Base-by-base conservation (phyloP, 2,329 filamentous ascomycete genomes). In the Bipolaris bicolor region DNA sequence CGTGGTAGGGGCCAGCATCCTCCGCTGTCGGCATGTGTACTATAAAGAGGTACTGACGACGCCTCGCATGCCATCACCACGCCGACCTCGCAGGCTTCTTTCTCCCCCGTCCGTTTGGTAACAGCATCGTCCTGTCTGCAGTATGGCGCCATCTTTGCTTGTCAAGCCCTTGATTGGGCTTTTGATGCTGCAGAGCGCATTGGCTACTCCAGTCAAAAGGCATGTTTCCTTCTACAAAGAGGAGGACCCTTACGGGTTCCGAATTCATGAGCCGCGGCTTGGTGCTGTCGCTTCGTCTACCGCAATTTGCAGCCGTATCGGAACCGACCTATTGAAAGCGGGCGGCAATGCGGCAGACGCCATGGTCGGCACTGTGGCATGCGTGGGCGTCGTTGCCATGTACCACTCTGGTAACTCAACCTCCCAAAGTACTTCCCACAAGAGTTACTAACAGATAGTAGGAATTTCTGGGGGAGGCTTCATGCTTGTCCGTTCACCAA, bases 401-500 rank as follows among this genome's bases (percentile, higher is more conserved):
- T 81, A 81, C 59, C 76, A 78, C 53, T 74, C 73, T 48, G 74
- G 74, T 76, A 66, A 53, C 65, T 59, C n/a, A 36, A 29, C 26
- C 26, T 29, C 26, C 26, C 9, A 29, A 10, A 29, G 26, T 29
- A 9, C 26, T 29, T 29, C 26, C 2, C 10, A 29, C 2, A 29
- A 10, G 26, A 9, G 26, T 29, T 29, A 29, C 49, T 65, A 29
- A 68, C 22, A 52, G 5, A n/a, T n/a, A 13, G 22, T 36, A 75
- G 93, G 94, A 15, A 89, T 97, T 57, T 93, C 91, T 18, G 94
- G 94, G 6, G 94, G 94, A 39, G 94, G 94, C 2, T 98, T 98
- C 77, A 90, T 92, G 83, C 82, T 97, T 5, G 85, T 97, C 5
- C 87, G 91, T 46, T 83, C 86, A 33, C 79, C 85, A 15, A 81